Evolutionary conservation across 495 filamentous ascomycete species (phyloP).

Genomic region (Penicillium soppii): DNA sequence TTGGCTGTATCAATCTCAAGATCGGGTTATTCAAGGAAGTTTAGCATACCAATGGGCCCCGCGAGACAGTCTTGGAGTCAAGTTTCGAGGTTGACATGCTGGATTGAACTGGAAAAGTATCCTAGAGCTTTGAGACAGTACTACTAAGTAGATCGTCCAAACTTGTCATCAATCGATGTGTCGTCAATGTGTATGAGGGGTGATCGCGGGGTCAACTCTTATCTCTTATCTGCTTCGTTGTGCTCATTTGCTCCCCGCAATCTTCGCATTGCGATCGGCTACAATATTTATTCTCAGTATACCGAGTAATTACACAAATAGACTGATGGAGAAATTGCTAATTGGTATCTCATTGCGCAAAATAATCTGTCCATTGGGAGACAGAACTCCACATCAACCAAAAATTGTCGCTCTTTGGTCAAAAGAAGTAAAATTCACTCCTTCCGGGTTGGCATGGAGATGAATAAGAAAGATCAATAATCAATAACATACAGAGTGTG

Average conservation of each 20-base stretch:
- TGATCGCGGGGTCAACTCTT: slow-evolving; percentile 2
- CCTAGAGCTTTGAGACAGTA: too few relatives aligned
- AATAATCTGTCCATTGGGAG: slow-evolving; percentile 26
- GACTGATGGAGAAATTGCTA: background rate
- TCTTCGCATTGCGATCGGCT: too few relatives aligned
- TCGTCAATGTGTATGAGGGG: too few relatives aligned
- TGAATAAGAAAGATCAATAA: background rate
- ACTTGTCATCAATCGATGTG: too few relatives aligned
- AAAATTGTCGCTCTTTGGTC: background rate
- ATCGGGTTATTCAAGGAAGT: slow-evolving; percentile 15
- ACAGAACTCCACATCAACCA: background rate
- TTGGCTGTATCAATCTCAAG: too few relatives aligned
- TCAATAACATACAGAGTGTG: background rate
- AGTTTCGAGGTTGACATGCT: slow-evolving; percentile 25
- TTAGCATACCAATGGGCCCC: slow-evolving; percentile 43
- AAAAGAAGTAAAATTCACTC: background rate
- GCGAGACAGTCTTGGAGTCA: slow-evolving; percentile 49
- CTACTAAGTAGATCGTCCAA: too few relatives aligned
- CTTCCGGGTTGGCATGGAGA: background rate
- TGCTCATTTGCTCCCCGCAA: too few relatives aligned
- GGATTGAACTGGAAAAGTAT: background rate
- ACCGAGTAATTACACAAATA: too few relatives aligned
- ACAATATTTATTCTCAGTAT: too few relatives aligned
- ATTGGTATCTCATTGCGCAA: slow-evolving; percentile 23
- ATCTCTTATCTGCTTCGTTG: slow-evolving; percentile 1